Conservation (phyloP, 2,329 filamentous ascomycete species). For the Cercospora sp. region DNA sequence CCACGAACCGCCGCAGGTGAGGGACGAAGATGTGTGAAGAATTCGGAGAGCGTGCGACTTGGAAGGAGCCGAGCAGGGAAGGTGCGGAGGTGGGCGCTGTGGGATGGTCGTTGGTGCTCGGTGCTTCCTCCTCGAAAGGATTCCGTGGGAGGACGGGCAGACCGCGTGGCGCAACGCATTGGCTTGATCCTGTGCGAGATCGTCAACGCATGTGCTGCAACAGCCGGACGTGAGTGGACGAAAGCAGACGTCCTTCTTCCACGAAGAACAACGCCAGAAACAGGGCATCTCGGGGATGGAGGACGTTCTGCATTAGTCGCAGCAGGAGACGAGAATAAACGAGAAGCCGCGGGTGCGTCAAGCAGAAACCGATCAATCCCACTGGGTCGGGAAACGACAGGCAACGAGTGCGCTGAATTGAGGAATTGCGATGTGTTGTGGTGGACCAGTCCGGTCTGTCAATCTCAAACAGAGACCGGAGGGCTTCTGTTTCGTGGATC, state of each 20-base stretch:
- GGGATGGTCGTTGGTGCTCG: neutral
- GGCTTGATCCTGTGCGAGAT: neutral
- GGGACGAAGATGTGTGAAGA: neutral
- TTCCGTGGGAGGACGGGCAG: neutral
- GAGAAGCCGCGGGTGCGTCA: neutral
- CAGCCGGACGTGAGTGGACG: neutral
- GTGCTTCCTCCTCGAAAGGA: neutral
- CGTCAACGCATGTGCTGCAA: neutral
- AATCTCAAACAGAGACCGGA: neutral
- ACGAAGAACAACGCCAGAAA: neutral
- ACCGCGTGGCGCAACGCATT: slow-evolving; percentile 7
- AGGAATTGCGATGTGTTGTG: neutral
- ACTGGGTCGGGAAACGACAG: neutral
- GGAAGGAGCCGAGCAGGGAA: neutral
- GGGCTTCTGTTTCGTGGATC: neutral
- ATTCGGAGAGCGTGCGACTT: neutral
- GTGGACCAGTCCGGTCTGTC: neutral
- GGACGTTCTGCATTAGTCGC: neutral
- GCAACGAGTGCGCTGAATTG: neutral
- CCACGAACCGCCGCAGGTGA: neutral
- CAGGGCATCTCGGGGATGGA: neutral
- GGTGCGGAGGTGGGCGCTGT: slow-evolving; percentile 1
- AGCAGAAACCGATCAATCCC: neutral
- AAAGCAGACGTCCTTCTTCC: neutral
- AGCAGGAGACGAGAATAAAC: neutral